phyloP scores from a whole-genome alignment of 352 stramenopile genomes.

The Globisporangium middletonii region DNA sequence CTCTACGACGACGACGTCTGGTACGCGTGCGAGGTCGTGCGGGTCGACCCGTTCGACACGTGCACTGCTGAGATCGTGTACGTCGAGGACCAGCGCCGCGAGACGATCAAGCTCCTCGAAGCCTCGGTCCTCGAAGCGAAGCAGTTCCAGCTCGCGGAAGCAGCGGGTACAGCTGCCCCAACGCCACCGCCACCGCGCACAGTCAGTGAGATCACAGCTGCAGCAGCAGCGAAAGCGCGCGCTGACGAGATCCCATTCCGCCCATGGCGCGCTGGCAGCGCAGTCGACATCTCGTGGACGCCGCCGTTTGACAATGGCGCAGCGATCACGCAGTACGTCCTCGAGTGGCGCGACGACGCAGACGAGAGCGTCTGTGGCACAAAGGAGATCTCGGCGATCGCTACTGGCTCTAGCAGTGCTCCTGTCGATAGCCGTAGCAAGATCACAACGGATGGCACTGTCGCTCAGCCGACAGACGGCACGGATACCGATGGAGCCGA shows the following conservation, averaged over 20 bases:
- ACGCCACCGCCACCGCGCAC: conserved; percentile 14
- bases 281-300: conserved; percentile 68
- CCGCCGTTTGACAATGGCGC: conserved; percentile 54
- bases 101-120: conserved; percentile 64
- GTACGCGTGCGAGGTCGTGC: conserved; percentile 57
- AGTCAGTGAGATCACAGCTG: conserved; percentile 38
- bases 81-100: conserved; percentile 48
- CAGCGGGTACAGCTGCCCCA: neutral
- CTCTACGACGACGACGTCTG: conserved; percentile 68
- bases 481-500: too few species aligned
- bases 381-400: conserved; percentile 2
- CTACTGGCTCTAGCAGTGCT: neutral
- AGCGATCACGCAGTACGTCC: conserved; percentile 50
- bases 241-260: conserved; percentile 50
- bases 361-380: conserved; percentile 20
- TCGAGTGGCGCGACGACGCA: conserved; percentile 65
- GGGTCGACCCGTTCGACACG: conserved; percentile 50
- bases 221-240: conserved; percentile 30
- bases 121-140: conserved; percentile 20
- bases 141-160: conserved; percentile 11
- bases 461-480: neutral
- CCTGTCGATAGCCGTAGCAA: neutral
- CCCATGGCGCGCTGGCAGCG: conserved; percentile 58
- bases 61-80: conserved; percentile 61
- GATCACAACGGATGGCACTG: neutral